Conservation (phyloP, 2,329 filamentous ascomycete genomes). For the Lizonia empirigonia region DNA sequence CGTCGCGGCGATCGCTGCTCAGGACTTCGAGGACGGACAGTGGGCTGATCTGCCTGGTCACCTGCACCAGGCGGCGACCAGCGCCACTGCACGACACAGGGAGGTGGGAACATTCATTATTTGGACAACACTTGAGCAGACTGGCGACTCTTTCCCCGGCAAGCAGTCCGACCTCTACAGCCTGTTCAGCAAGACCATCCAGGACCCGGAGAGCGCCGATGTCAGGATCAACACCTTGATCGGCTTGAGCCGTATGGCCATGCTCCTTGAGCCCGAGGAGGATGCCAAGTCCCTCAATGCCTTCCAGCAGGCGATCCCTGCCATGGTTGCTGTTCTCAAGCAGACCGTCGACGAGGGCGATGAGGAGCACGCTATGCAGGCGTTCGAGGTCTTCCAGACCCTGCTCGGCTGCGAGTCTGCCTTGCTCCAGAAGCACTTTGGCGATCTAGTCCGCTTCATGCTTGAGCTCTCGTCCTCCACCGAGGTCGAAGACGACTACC, state of each 20-base stretch:
- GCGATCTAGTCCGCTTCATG: slow-evolving; percentile 92
- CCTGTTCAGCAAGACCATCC: slow-evolving; percentile 85
- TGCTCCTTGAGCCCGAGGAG: slow-evolving; percentile 87
- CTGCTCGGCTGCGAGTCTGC: slow-evolving; percentile 88
- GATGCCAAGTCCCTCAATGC: slow-evolving; percentile 73
- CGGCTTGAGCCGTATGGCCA: slow-evolving; percentile 83
- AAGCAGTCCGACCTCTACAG: slow-evolving; percentile 79
- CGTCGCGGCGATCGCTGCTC: slow-evolving; percentile 81
- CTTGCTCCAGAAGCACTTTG: slow-evolving; percentile 82
- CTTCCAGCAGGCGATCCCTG: slow-evolving; percentile 80
- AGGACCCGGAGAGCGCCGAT: slow-evolving; percentile 86
- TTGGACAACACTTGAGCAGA: slow-evolving; percentile 86
- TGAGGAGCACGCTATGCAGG: slow-evolving; percentile 85
- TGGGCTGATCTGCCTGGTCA: slow-evolving; percentile 81
- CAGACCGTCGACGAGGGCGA: slow-evolving; percentile 77
- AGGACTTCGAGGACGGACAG: slow-evolving; percentile 85
- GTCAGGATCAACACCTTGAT: slow-evolving; percentile 95
- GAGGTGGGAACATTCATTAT: slow-evolving; percentile 93
- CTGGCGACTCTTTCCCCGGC: slow-evolving; percentile 82
- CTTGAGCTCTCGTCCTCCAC: slow-evolving; percentile 80
- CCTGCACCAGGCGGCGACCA: slow-evolving; percentile 79
- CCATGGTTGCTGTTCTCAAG: slow-evolving; percentile 90
- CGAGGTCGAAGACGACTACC: slow-evolving; percentile 79
- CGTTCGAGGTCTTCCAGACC: slow-evolving; percentile 97
- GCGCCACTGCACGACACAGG: slow-evolving; percentile 75